Evolutionary conservation across 179 eudicot species (phyloP).

Genomic region (Corrigiola litoralis): DNA sequence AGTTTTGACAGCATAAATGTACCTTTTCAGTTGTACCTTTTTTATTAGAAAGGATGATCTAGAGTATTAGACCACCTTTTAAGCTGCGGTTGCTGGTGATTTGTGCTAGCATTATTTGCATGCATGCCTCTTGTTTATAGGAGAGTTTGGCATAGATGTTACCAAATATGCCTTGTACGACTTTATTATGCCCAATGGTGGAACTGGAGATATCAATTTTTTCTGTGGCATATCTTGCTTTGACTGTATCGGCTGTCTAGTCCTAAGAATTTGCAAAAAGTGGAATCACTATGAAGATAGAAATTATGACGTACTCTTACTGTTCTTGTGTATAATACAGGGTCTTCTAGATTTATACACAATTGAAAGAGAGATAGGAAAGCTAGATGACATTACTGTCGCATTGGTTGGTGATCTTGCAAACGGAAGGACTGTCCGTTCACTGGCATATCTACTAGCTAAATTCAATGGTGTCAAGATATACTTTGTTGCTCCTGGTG

Average conservation of each 20-base stretch:
- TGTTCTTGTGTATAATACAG: constrained; percentile 30
- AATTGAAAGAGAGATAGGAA: constrained; percentile 88
- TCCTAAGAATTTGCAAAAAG: too few relatives aligned
- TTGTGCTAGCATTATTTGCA: background rate
- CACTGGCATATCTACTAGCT: constrained; percentile 89
- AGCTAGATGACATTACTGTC: constrained; percentile 82
- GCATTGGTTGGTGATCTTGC: constrained; percentile 99
- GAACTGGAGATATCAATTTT: background rate
- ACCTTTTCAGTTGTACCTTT: background rate
- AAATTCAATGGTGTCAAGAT: constrained; percentile 83
- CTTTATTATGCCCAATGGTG: background rate
- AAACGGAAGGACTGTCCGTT: constrained; percentile 90
- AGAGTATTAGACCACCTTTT: too few relatives aligned
- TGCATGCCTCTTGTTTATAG: background rate
- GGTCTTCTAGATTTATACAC: constrained; percentile 93
- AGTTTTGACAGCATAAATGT: background rate
- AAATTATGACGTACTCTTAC: background rate
- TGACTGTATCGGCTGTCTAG: background rate
- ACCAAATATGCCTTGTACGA: background rate
- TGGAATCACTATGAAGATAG: background rate
- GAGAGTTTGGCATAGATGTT: background rate
- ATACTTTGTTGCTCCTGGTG: constrained; percentile 89
- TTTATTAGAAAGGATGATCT: too few relatives aligned
- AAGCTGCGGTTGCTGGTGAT: too few relatives aligned
- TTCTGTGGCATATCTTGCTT: background rate